Evolutionary conservation across 805 yeast genomes (phyloP), one percentile per base, ranked within the genome.

Genomic region (Cyberlindnera nakhonratchasimensis): DNA sequence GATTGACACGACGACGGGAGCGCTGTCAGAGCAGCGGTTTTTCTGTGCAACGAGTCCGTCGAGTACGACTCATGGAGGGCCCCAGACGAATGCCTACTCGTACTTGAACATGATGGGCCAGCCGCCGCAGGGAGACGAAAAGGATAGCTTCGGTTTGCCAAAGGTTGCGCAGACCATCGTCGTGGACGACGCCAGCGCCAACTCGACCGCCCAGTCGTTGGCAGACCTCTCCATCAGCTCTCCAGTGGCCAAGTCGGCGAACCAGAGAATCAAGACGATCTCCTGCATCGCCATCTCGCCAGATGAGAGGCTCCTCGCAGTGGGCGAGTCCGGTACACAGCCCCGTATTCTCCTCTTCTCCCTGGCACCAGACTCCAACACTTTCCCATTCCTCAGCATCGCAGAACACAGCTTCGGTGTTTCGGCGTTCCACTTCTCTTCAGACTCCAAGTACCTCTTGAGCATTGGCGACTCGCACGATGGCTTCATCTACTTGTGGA

Each of bases 381-480:
- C 62, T 5, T 59, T 55, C n/a, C 86, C 87, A 1, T 58, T 80
- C 6, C 74, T 75, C 8, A 64, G 72, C 13, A 70, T 80, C 1
- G 61, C 68, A 40, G 88, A 81, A 47, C 93, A 84, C 59, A 67
- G 73, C 11, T 84, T 79, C 59, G 91, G 90, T 0, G 69, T 84
- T 14, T 66, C 72, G 28, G 63, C 67, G 7, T 51, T 84, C 14
- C 61, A 65, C 17, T 84, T 84, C 55, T 75, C 86, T 0, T 77
- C 79, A 0, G 77, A 79, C 46, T 80, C 82, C 39, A 65, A 61
- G 30, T 66, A 57, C 42, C 60, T 84, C 25, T 74, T 82, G 25
- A 79, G 87, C 9, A 59, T 82, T 36, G 91, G 91, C 0, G 63
- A 75, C n/a, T 65, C 79, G 3, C 80, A 79, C 50, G 93, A 84